Evolutionary conservation across 2,329 filamentous ascomycete genomes (phyloP).

Genomic region (Onygenales sp.): DNA sequence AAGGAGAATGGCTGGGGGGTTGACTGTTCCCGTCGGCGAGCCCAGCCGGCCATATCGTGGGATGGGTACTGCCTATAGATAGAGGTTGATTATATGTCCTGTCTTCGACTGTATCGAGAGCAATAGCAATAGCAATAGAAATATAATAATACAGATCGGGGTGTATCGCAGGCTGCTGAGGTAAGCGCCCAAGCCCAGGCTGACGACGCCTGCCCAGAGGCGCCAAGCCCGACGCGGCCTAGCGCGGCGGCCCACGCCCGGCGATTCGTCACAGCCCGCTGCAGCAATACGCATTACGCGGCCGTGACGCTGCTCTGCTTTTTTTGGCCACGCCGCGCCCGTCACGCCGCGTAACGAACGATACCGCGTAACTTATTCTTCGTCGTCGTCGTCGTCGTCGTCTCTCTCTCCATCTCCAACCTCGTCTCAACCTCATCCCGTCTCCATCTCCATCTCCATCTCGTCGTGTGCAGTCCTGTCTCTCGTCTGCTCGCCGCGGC

Average conservation of each 20-base stretch:
- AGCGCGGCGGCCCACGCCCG: not conserved
- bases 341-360: not conserved
- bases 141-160: no score
- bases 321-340: no score
- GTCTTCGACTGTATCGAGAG: no score
- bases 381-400: constrained; percentile 9
- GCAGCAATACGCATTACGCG: not conserved
- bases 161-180: no score
- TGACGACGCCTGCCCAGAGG: constrained; percentile 10
- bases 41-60: no score
- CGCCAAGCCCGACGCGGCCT: constrained; percentile 4
- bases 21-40: no score
- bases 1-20: no score
- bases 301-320: not conserved
- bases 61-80: no score
- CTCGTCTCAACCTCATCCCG: constrained; percentile 11
- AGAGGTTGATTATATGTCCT: no score
- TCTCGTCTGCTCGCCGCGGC: constrained; percentile 47
- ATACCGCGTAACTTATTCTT: constrained; percentile 5
- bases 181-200: not conserved
- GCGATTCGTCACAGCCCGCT: constrained; percentile 10
- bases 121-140: no score
- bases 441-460: constrained; percentile 12
- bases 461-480: constrained; percentile 5
- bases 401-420: constrained; percentile 8